phyloP scores from a whole-genome alignment of 176 grass and related monocot species.

The Triticum dicoccoides region DNA sequence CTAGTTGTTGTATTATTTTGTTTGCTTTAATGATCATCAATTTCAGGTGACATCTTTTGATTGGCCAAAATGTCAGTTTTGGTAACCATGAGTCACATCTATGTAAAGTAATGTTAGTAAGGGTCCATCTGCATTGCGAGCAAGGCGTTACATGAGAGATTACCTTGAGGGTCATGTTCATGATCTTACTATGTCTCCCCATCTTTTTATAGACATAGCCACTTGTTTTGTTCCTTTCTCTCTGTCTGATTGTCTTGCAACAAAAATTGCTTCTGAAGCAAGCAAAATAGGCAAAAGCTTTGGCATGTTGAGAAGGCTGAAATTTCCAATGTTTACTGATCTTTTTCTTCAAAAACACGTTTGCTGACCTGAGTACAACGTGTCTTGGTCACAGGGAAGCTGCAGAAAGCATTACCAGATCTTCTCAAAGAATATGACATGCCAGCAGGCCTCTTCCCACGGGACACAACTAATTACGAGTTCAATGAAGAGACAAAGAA shows the following conservation, averaged over 20 bases:
- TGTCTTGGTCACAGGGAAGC: constrained; percentile 59
- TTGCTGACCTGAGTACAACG: constrained; percentile 1
- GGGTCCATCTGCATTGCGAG: background rate
- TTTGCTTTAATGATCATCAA: constrained; percentile 8
- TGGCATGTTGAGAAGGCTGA: background rate
- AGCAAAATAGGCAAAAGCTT: background rate
- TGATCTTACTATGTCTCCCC: background rate
- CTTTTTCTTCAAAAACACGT: background rate
- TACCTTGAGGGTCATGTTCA: background rate
- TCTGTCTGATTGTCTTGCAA: background rate
- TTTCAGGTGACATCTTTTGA: background rate
- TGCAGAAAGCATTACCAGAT: constrained; percentile 86
- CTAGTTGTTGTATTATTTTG: constrained; percentile 16
- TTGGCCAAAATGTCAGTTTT: background rate
- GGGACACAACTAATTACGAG: constrained; percentile 89
- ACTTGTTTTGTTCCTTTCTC: background rate
- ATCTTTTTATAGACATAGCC: background rate
- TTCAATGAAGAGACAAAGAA: constrained; percentile 87
- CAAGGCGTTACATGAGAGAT: background rate
- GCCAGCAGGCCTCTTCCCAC: constrained; percentile 79
- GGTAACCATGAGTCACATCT: background rate
- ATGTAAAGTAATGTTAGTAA: background rate
- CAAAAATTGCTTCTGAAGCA: background rate
- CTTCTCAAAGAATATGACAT: constrained; percentile 82
- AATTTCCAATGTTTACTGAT: background rate